Percentiles rank a stretch among this genome's conserved stretches.
Evolutionary conservation across 176 grass and related monocot species (phyloP).

Genomic region (maize (Zea mays)): DNA sequence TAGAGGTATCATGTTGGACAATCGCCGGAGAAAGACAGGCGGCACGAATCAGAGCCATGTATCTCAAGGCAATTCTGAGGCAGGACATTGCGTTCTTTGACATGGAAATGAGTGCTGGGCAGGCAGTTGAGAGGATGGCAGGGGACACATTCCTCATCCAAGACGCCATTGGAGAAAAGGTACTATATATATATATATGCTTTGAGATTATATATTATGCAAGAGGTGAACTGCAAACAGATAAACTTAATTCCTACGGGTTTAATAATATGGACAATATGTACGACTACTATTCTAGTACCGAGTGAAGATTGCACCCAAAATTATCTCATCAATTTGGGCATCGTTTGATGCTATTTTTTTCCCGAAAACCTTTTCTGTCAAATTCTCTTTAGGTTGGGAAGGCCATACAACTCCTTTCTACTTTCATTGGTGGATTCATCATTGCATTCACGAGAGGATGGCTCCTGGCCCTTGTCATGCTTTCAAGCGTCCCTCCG

Average conservation of each 20-base stretch:
- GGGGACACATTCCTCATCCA: constrained; percentile 52
- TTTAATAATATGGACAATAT: neutral
- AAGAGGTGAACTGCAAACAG: neutral
- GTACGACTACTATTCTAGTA: neutral
- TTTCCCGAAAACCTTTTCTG: neutral
- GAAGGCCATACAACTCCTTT: constrained; percentile 63
- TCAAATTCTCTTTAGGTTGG: constrained; percentile 54
- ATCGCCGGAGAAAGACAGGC: constrained; percentile 55
- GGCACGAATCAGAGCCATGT: constrained; percentile 41
- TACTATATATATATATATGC: neutral
- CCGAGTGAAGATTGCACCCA: neutral
- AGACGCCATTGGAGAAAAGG: constrained; percentile 59
- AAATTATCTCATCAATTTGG: neutral
- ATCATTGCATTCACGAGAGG: constrained; percentile 75
- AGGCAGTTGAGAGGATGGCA: constrained; percentile 50
- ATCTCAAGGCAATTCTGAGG: constrained; percentile 43
- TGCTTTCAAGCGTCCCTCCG: constrained; percentile 71
- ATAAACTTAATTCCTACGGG: neutral
- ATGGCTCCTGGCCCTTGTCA: constrained; percentile 82
- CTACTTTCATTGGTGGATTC: constrained; percentile 79
- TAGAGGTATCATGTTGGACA: constrained; percentile 56
- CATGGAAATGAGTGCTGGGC: constrained; percentile 48
- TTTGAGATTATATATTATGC: neutral
- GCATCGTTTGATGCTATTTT: neutral
- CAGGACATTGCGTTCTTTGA: constrained; percentile 52